Percentiles rank a stretch among this genome's conserved stretches.
Conservation (phyloP, 1,284 basidiomycete genomes). For the Exobasidium rhododendri region DNA sequence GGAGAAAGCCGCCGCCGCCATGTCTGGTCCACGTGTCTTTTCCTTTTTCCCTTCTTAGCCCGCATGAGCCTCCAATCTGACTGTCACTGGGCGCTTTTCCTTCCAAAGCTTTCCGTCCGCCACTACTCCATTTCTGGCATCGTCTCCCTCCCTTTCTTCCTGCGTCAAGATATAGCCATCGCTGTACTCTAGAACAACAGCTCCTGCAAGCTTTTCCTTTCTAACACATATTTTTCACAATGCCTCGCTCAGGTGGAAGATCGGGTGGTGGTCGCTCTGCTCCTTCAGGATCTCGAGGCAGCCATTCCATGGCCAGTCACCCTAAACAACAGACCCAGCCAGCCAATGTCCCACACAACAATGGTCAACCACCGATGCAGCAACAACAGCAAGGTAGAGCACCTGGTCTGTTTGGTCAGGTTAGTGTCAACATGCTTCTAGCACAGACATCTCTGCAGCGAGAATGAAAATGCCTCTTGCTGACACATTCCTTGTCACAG, state of each 20-base stretch:
- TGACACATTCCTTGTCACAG: conserved; percentile 14
- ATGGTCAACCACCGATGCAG: conserved; percentile 20
- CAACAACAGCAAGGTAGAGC: conserved; percentile 24
- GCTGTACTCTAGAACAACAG: not conserved
- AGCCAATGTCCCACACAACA: conserved; percentile 21
- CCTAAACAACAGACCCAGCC: conserved; percentile 19
- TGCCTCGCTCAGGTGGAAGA: conserved; percentile 51
- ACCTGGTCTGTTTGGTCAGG: conserved; percentile 48
- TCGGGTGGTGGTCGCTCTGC: conserved; percentile 38
- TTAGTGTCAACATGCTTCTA: conserved; percentile 11
- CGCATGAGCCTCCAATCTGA: too few relatives aligned
- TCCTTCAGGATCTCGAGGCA: conserved; percentile 45
- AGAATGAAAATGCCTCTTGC: not conserved
- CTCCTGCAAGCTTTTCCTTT: too few relatives aligned
- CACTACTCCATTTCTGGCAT: not conserved
- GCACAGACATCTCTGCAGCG: not conserved
- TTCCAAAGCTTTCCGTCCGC: not conserved
- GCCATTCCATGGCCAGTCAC: conserved; percentile 48
- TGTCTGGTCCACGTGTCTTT: too few relatives aligned
- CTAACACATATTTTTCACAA: conserved; percentile 17
- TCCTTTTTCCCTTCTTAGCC: too few relatives aligned
- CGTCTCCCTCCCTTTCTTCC: too few relatives aligned
- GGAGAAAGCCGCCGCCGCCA: not conserved
- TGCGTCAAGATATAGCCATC: too few relatives aligned
- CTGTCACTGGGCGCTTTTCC: too few relatives aligned